phyloP scores from a whole-genome alignment of 1,139 yeast species.

The Protomyces arabidopsidicola region DNA sequence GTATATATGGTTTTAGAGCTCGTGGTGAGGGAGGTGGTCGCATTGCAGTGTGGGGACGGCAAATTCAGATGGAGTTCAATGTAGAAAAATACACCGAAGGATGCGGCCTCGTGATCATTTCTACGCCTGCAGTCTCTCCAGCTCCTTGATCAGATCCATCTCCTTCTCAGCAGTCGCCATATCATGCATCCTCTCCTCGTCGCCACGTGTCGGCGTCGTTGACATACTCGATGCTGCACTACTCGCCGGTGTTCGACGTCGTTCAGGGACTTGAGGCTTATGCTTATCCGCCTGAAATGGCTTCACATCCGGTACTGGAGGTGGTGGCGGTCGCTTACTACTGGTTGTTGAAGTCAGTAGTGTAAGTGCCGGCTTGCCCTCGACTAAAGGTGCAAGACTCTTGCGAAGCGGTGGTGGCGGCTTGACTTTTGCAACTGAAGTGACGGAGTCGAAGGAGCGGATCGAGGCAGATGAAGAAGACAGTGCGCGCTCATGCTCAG shows the following conservation, averaged over 20 bases:
- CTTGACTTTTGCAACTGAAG: constrained; percentile 12
- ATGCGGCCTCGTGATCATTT: not conserved
- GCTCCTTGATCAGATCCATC: not conserved
- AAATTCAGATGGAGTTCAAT: not conserved
- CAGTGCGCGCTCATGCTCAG: not conserved
- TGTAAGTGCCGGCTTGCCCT: not conserved
- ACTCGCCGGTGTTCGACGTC: not conserved
- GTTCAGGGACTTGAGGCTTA: not conserved
- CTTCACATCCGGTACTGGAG: not conserved
- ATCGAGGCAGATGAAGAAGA: constrained; percentile 2
- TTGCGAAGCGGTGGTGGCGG: constrained; percentile 6
- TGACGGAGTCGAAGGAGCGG: constrained; percentile 18
- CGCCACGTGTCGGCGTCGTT: not conserved
- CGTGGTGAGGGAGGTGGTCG: no score
- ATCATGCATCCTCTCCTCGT: not conserved
- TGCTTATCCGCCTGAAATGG: not conserved
- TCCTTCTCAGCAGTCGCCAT: not conserved
- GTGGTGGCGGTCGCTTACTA: not conserved
- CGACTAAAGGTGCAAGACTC: not conserved
- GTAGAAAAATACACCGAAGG: not conserved
- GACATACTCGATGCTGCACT: not conserved
- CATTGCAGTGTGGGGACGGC: not conserved
- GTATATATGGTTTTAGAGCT: no score
- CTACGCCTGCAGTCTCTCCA: not conserved
- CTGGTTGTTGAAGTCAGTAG: not conserved